Base-by-base conservation (phyloP, 1,284 basidiomycete genomes). In the Fomitopsis pinicola region DNA sequence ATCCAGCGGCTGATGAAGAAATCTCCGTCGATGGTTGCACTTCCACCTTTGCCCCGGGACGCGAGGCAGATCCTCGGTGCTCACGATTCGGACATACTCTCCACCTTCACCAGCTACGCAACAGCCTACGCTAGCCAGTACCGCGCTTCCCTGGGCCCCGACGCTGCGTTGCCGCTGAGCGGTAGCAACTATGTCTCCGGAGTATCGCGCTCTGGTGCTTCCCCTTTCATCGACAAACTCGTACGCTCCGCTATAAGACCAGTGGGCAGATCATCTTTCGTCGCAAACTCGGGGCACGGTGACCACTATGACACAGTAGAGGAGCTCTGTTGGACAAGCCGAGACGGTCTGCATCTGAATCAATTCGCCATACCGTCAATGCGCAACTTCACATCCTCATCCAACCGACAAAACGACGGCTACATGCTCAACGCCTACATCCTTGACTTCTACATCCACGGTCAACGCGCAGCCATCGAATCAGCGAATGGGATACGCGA, bases 401-500 rank as follows among this genome's bases (percentile, higher is more conserved):
- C 67, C 0, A 67, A 66, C 9, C 55, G 65, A 3, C 57, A 59
- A 28, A 60, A 63, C 35, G 70, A 72, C 50, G 68, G 75, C 40
- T 68, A 74, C 63, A 71, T 76, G 26, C 76, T 87, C 46, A 89
- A 90, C 62, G 87, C 86, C 0, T 88, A 88, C 67, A 71, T 88
- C 5, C 75, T 82, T 59, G 88, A 90, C 68, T 90, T 88, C 72
- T 89, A 81, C 69, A 80, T 69, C 0, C 88, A 90, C 63, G 88
- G 87, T 0, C 85, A 87, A 66, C 74, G 77, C 7, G 66, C 73
- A 0, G 75, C 83, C 0, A 71, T 89, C 55, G 75, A 73, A 10
- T 63, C 66, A 0, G 84, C 83, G 2, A 88, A 88, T 62, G 83
- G 79, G 1, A 84, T 88, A 50, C 73, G 85, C 28, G 70, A 75